Base-by-base conservation (phyloP, 139 green algal species). In the Dunaliella sp. region DNA sequence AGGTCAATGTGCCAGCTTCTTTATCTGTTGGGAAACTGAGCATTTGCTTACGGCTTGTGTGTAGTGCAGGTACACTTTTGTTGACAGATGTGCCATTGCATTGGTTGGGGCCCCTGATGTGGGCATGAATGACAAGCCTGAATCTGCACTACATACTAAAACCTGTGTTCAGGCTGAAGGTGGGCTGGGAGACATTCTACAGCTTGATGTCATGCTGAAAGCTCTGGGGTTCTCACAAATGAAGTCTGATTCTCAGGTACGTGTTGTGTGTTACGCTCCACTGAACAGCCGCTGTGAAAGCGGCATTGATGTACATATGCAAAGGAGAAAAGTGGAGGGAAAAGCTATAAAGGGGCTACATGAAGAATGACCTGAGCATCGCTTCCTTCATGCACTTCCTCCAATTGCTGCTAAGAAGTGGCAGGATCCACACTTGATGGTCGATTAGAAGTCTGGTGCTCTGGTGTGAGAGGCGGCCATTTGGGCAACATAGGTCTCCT, bases 81-180 rank as follows among this genome's bases (percentile, higher is more conserved):
- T 74, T 24, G 22, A 24, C 58, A 36, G 74, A 24, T 36, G 22
- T 80, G 74, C n/a, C 33, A 22, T 2, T 83, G 57, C n/a, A n/a
- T n/a, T n/a, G n/a, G n/a, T n/a, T n/a, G n/a, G n/a, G n/a, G n/a
- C n/a, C n/a, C n/a, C n/a, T n/a, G n/a, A n/a, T n/a, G n/a, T n/a
- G n/a, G n/a, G n/a, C n/a, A n/a, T n/a, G n/a, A n/a, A n/a, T n/a
- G n/a, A n/a, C n/a, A n/a, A n/a, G n/a, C n/a, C n/a, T n/a, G n/a
- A n/a, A n/a, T n/a, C n/a, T n/a, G n/a, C n/a, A n/a, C n/a, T n/a
- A n/a, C n/a, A n/a, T n/a, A n/a, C n/a, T n/a, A n/a, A n/a, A n/a
- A n/a, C n/a, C n/a, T n/a, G n/a, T n/a, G n/a, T n/a, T n/a, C 85
- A 91, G 26, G 94, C 97, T 1, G 97, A 99, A 88, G 97, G 97